Evolutionary conservation across 1,284 basidiomycete species (phyloP), one percentile per base, ranked within the genome.

Genomic region (Leccinum fallax): DNA sequence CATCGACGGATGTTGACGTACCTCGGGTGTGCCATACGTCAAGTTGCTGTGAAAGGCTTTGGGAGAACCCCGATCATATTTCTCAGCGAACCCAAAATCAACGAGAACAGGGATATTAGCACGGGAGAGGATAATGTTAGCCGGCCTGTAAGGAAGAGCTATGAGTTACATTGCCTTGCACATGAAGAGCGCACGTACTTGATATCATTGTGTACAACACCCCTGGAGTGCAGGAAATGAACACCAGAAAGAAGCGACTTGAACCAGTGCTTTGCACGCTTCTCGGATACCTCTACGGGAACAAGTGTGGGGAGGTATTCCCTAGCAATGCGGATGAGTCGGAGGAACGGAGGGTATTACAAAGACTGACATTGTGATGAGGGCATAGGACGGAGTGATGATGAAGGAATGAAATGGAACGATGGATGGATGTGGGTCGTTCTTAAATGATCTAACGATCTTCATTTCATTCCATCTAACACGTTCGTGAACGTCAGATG

Each of bases 191-290:
- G 36, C 15, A 79, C 87, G 52, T 71, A 92, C 89, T 97, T 97
- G 81, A 97, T 95, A 71, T 97, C 95, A 71, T 97, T 97, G 74
- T 97, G 95, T 0, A 94, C 93, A 53, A 97, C 89, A 34, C 93
- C 92, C 53, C 89, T 87, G 63, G 83, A 85, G 77, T 97, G 94
- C 7, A 96, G 83, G 72, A 94, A 96, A 59, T 90, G 87, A n/a
- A 96, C 83, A 3, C 89, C 95, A 7, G 90, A 92, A n/a, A 94
- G 83, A 8, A 97, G 85, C 59, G 87, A 90, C 53, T 83, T 85
- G 73, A 97, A 94, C 91, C 94, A 97, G 61, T 84, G 81, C 54
- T 85, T 86, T n/a, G 93, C 92, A 63, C 85, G 85, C 2, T 78
- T 67, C 68, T 95, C 93, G 34, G 87, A 83, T 0, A 97, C 88